A percentile compares a stretch with the other conserved stretches of the same genome.
Conservation (phyloP, 768 basidiomycete genomes). For the Podaxis sp. region DNA sequence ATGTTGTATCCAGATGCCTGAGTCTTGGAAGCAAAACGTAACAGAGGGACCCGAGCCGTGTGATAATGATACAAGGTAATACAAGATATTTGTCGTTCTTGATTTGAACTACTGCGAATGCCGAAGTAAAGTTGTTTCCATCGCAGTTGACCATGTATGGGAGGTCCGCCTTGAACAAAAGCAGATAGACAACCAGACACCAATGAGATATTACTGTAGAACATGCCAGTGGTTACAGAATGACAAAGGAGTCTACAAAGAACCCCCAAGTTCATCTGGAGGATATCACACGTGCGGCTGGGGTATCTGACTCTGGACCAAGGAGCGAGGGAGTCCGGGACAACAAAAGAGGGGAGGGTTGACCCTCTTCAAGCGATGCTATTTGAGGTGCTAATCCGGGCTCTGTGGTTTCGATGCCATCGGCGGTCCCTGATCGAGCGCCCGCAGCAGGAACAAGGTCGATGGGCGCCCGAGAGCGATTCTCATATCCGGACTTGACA, state of each 20-base stretch:
- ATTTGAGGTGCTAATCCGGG: slow-evolving; percentile 36
- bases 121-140: background rate
- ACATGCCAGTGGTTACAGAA: slow-evolving; percentile 10
- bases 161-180: background rate
- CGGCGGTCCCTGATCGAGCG: slow-evolving; percentile 56
- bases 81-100: background rate
- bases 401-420: slow-evolving; percentile 60
- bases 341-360: slow-evolving; percentile 22
- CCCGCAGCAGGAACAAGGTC: slow-evolving; percentile 72
- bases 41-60: background rate
- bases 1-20: background rate
- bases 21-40: background rate
- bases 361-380: slow-evolving; percentile 40
- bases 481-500: slow-evolving; percentile 70
- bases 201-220: background rate
- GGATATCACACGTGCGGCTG: slow-evolving; percentile 31
- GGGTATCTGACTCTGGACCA: slow-evolving; percentile 36
- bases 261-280: background rate
- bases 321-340: slow-evolving; percentile 25
- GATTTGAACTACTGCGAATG: background rate
- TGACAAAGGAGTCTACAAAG: slow-evolving; percentile 3
- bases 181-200: background rate
- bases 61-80: background rate
- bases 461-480: slow-evolving; percentile 59
- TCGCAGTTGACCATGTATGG: background rate